These are phyloP conservation scores for Terfezia boudieri DNA, from an alignment of 495 filamentous ascomycete species.

Conservation along the genomic window DNA sequence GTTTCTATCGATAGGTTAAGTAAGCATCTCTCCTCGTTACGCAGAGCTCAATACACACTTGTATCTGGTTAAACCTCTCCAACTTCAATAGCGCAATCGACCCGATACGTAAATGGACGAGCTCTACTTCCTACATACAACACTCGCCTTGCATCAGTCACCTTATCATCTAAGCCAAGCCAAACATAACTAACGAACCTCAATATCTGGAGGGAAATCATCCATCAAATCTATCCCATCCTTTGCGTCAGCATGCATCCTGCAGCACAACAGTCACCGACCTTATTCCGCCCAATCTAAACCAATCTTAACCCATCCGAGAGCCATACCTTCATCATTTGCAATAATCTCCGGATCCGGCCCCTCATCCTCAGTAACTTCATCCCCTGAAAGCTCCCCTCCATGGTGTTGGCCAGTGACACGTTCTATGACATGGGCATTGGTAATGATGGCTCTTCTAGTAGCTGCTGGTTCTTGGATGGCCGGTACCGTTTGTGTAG, in stretches of 20 bases:
- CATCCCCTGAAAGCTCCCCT: neutral
- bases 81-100: conserved; percentile 59
- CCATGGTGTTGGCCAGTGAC: neutral
- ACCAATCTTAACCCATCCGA: no score
- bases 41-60: conserved; percentile 22
- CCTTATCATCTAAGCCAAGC: no score
- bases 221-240: conserved; percentile 35
- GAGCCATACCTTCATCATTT: conserved; percentile 15
- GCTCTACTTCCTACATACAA: conserved; percentile 51
- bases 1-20: conserved; percentile 26
- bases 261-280: neutral
- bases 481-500: no score
- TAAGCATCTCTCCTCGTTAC: neutral
- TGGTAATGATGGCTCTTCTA: neutral
- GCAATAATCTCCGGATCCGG: conserved; percentile 13
- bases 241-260: neutral
- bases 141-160: no score
- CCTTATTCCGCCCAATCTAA: no score
- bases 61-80: conserved; percentile 33
- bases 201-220: conserved; percentile 35
- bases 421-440: neutral
- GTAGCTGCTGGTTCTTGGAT: neutral
- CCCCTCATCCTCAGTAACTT: conserved; percentile 1
- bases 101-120: conserved; percentile 61
- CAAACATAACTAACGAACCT: conserved; percentile 22